Evolutionary conservation across 2,329 filamentous ascomycete genomes (phyloP).

Genomic region (Neonectria punicea): DNA sequence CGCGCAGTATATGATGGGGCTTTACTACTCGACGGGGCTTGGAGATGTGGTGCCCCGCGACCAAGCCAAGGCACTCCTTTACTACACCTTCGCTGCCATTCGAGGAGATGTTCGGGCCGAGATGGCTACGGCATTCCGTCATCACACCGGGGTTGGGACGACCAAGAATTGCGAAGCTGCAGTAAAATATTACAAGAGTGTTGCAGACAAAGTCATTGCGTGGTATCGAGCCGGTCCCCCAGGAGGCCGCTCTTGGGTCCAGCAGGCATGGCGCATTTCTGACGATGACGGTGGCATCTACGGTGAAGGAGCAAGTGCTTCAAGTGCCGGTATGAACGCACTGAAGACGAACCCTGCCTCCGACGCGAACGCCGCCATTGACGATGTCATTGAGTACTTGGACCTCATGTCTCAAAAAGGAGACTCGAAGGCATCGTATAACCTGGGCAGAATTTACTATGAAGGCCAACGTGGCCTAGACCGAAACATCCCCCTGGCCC

Average conservation of each 20-base stretch:
- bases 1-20: slow-evolving; percentile 93
- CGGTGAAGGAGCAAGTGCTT: slow-evolving; percentile 91
- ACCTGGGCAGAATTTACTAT: slow-evolving; percentile 86
- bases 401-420: slow-evolving; percentile 91
- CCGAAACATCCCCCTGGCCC: slow-evolving; percentile 77
- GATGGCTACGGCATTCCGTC: slow-evolving; percentile 91
- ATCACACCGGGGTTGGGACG: slow-evolving; percentile 86
- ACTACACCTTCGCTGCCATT: slow-evolving; percentile 93
- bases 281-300: slow-evolving; percentile 94
- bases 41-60: slow-evolving; percentile 83
- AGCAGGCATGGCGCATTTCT: slow-evolving; percentile 84
- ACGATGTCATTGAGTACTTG: slow-evolving; percentile 94
- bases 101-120: slow-evolving; percentile 85
- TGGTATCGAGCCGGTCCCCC: slow-evolving; percentile 93
- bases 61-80: slow-evolving; percentile 90
- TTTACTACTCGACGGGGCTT: slow-evolving; percentile 95
- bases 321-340: slow-evolving; percentile 86
- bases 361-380: slow-evolving; percentile 85
- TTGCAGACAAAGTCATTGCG: slow-evolving; percentile 90
- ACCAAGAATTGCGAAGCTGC: slow-evolving; percentile 87
- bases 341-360: slow-evolving; percentile 77
- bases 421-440: slow-evolving; percentile 87
- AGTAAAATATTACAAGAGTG: slow-evolving; percentile 88
- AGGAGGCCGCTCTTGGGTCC: slow-evolving; percentile 81
- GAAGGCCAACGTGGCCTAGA: slow-evolving; percentile 83